Evolutionary conservation across 345 rosid genomes (phyloP).

Genomic region (Atalantia buxifolia): DNA sequence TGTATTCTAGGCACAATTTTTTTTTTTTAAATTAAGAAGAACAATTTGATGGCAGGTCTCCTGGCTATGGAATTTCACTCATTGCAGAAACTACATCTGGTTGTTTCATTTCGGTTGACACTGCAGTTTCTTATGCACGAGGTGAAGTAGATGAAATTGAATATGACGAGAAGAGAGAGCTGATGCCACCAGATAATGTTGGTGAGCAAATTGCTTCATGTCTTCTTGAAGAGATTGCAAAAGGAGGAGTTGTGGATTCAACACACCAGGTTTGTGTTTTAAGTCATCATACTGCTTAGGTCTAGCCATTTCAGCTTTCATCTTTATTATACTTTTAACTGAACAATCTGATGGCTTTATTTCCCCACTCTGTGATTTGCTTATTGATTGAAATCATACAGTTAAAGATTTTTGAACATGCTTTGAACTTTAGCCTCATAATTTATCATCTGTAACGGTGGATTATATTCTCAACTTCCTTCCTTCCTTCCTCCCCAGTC

Average conservation of each 20-base stretch:
- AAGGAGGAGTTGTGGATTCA: slow-evolving; percentile 96
- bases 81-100: slow-evolving; percentile 90
- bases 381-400: neutral
- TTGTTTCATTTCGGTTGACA: slow-evolving; percentile 77
- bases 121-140: slow-evolving; percentile 53
- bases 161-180: slow-evolving; percentile 49
- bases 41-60: slow-evolving; percentile 55
- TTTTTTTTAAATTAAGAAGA: slow-evolving; percentile 6
- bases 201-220: slow-evolving; percentile 76
- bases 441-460: neutral
- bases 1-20: neutral
- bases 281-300: neutral
- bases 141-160: slow-evolving; percentile 55
- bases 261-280: slow-evolving; percentile 68
- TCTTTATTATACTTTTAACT: neutral
- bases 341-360: neutral
- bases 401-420: neutral
- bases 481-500: neutral
- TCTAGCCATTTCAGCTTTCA: neutral
- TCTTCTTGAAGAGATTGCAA: slow-evolving; percentile 86
- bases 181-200: slow-evolving; percentile 67
- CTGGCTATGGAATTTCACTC: slow-evolving; percentile 87
- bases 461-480: neutral
- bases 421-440: neutral
- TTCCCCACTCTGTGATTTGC: neutral